Evolutionary conservation across 2,329 filamentous ascomycete species (phyloP).

Genomic region (Paramyrothecium roridum): DNA sequence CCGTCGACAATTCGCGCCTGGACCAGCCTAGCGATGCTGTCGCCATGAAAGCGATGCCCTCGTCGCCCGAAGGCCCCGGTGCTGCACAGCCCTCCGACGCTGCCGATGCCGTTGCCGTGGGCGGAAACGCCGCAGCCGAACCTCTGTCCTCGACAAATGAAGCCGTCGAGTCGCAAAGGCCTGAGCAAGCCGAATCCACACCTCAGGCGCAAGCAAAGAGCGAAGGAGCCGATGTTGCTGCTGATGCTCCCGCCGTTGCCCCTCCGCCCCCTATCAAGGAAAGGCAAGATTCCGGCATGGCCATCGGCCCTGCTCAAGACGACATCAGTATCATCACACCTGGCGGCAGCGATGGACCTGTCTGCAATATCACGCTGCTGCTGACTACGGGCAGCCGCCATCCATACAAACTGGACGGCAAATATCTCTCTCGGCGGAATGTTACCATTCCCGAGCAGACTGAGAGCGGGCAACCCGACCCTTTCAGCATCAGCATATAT

Average conservation of each 20-base stretch:
- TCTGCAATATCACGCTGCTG: constrained; percentile 76
- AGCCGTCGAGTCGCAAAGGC: neutral
- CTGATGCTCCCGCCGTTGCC: constrained; percentile 2
- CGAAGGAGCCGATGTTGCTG: constrained; percentile 5
- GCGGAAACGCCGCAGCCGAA: constrained; percentile 11
- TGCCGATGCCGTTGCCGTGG: constrained; percentile 12
- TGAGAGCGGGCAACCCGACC: constrained; percentile 62
- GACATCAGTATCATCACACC: constrained; percentile 33
- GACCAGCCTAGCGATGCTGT: constrained; percentile 33
- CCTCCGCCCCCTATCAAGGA: constrained; percentile 24
- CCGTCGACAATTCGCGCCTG: constrained; percentile 22
- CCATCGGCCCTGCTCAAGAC: constrained; percentile 41
- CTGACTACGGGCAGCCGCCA: constrained; percentile 79
- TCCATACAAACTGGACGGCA: constrained; percentile 85
- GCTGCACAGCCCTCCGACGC: constrained; percentile 2
- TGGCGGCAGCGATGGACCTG: constrained; percentile 29
- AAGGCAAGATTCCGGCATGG: constrained; percentile 31
- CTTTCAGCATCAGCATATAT: constrained; percentile 88
- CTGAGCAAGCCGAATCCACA: constrained; percentile 7
- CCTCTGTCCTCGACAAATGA: constrained; percentile 9
- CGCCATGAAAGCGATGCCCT: constrained; percentile 30
- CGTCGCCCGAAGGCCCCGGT: constrained; percentile 10
- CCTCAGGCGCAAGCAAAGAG: constrained; percentile 31
- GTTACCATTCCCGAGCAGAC: constrained; percentile 69
- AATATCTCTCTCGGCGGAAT: constrained; percentile 77